These are phyloP conservation scores for Sutorius australiensis DNA, from an alignment of 768 basidiomycete species.

Conservation along the genomic window DNA sequence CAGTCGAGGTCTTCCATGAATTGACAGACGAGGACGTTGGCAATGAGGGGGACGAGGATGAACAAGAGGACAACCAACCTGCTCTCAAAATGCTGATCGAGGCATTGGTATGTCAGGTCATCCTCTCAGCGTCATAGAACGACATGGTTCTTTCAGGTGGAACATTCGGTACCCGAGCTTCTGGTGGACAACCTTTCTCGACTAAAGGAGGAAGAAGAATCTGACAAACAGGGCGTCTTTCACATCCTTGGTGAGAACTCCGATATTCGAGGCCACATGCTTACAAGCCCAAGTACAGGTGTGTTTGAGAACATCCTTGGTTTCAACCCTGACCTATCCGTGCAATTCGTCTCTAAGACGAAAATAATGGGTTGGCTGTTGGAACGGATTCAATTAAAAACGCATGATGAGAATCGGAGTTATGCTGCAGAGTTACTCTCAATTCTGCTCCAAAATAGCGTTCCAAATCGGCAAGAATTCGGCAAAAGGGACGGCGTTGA, in stretches of 20 bases:
- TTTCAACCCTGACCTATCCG: slow-evolving; percentile 74
- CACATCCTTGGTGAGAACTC: slow-evolving; percentile 70
- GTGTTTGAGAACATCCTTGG: slow-evolving; percentile 92
- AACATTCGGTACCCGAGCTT: slow-evolving; percentile 80
- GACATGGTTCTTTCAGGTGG: slow-evolving; percentile 48
- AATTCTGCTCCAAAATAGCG: slow-evolving; percentile 77
- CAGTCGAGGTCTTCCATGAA: slow-evolving; percentile 89
- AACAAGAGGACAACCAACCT: slow-evolving; percentile 55
- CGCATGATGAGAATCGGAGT: slow-evolving; percentile 84
- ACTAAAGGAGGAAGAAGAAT: slow-evolving; percentile 87
- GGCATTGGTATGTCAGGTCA: slow-evolving; percentile 55
- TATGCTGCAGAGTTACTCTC: slow-evolving; percentile 94
- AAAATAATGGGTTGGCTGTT: slow-evolving; percentile 77
- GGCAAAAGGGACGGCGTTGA: slow-evolving; percentile 80
- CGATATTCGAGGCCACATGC: background rate
- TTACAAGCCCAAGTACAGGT: slow-evolving; percentile 40
- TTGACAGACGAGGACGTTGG: slow-evolving; percentile 96
- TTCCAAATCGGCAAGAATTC: slow-evolving; percentile 63
- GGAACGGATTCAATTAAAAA: slow-evolving; percentile 64
- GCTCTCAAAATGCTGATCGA: slow-evolving; percentile 74
- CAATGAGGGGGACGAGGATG: slow-evolving; percentile 66
- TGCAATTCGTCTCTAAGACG: slow-evolving; percentile 69
- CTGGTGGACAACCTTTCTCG: slow-evolving; percentile 86
- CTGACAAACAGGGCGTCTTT: slow-evolving; percentile 89
- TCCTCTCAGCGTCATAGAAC: background rate